These are phyloP conservation scores for Pichia eremophila DNA, from an alignment of 805 yeast species.

Conservation along the genomic window DNA sequence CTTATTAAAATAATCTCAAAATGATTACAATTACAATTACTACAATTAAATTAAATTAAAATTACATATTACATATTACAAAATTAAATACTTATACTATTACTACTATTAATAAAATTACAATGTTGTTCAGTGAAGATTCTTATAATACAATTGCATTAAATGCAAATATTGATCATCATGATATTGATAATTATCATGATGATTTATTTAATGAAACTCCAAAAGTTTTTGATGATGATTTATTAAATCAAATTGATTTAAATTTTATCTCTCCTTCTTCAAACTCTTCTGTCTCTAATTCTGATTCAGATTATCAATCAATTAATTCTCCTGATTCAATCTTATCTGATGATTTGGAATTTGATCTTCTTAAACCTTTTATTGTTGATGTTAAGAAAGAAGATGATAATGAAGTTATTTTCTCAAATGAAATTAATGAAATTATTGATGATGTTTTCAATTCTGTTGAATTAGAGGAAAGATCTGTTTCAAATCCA, in stretches of 20 bases:
- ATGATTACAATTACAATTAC: neutral
- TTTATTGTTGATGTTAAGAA: constrained; percentile 34
- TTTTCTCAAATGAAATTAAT: neutral
- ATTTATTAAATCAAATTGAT: constrained; percentile 5
- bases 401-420: constrained; percentile 5
- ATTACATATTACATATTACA: too few species aligned
- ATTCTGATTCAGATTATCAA: too few species aligned
- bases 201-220: neutral
- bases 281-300: neutral
- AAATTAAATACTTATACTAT: neutral
- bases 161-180: neutral
- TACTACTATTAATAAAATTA: neutral
- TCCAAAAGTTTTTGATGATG: constrained; percentile 3
- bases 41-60: neutral
- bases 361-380: constrained; percentile 21
- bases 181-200: neutral
- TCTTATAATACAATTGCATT: neutral
- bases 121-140: neutral
- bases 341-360: neutral
- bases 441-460: neutral
- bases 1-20: too few species aligned
- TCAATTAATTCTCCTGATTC: neutral
- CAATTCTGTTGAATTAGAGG: neutral
- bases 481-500: too few species aligned
- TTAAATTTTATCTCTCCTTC: neutral